A percentile compares a stretch with the other conserved stretches of the same genome.
Conservation (phyloP, 441 rosid species). For the Syzygium syzygioides region DNA sequence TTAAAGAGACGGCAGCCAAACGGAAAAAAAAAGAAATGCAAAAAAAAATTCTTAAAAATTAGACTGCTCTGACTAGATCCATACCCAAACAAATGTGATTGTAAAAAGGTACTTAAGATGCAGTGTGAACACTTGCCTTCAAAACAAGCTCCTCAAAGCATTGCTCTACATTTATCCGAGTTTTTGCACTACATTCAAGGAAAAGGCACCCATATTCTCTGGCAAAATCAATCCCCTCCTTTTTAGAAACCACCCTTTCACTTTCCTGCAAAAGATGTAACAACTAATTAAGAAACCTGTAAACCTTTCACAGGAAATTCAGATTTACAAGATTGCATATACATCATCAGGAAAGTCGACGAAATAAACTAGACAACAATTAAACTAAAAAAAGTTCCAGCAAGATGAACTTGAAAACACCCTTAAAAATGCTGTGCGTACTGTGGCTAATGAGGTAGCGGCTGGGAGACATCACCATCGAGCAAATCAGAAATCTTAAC, state of each 20-base stretch:
- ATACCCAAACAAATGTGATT: neutral
- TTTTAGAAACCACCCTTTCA: slow-evolving; percentile 65
- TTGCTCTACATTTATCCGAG: slow-evolving; percentile 65
- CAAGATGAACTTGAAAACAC: neutral
- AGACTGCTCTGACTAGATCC: neutral
- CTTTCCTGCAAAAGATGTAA: slow-evolving; percentile 43
- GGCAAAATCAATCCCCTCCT: slow-evolving; percentile 67
- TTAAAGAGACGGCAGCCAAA: neutral
- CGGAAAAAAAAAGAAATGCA: neutral
- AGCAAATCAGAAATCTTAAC: neutral
- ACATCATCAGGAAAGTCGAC: neutral
- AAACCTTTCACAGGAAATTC: neutral
- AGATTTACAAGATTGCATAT: neutral
- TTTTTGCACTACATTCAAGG: slow-evolving; percentile 75
- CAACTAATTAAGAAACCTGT: neutral
- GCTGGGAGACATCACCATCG: neutral
- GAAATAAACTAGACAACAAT: neutral
- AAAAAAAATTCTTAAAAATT: neutral
- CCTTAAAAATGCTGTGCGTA: neutral
- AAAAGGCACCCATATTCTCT: slow-evolving; percentile 64
- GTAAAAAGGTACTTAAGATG: neutral
- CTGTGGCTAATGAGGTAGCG: neutral
- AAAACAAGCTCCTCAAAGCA: slow-evolving; percentile 79
- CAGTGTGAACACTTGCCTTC: slow-evolving; percentile 29
- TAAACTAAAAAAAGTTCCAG: neutral